Conservation (phyloP, 495 filamentous ascomycete genomes). For the Aspergillus diversus region DNA sequence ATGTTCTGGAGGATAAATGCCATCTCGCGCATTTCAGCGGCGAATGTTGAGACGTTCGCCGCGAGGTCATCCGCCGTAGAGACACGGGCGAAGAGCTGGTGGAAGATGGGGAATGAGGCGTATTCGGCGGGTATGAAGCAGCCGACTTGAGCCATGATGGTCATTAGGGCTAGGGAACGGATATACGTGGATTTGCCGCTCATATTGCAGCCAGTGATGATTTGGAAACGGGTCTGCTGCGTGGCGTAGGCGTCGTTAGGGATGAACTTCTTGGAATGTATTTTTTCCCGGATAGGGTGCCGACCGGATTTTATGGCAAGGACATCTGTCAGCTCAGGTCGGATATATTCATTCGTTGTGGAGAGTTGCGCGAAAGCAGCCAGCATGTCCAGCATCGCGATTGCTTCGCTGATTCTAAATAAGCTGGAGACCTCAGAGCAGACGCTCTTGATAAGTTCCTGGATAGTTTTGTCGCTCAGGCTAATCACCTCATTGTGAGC, state of each 20-base stretch:
- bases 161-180: constrained; percentile 78
- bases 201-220: constrained; percentile 98
- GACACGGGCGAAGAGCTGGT: constrained; percentile 84
- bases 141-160: constrained; percentile 92
- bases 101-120: constrained; percentile 78
- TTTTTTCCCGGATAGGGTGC: constrained; percentile 83
- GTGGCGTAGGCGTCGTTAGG: constrained; percentile 90
- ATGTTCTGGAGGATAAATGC: constrained; percentile 86
- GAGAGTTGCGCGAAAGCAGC: constrained; percentile 78
- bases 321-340: constrained; percentile 73
- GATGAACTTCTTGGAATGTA: constrained; percentile 67
- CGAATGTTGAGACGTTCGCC: constrained; percentile 90
- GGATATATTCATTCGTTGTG: constrained; percentile 76
- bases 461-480: constrained; percentile 70
- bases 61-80: constrained; percentile 88
- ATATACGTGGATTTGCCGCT: constrained; percentile 98
- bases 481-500: constrained; percentile 79
- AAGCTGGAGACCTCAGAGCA: constrained; percentile 67
- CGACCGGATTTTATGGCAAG: constrained; percentile 80
- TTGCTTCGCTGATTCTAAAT: constrained; percentile 79
- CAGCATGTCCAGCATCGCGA: constrained; percentile 94
- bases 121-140: constrained; percentile 87
- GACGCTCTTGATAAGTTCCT: constrained; percentile 68
- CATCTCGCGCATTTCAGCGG: constrained; percentile 93
- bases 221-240: constrained; percentile 77